These are phyloP conservation scores for Leccinum subgranulosum DNA, from an alignment of 768 basidiomycete species.

Conservation along the genomic window DNA sequence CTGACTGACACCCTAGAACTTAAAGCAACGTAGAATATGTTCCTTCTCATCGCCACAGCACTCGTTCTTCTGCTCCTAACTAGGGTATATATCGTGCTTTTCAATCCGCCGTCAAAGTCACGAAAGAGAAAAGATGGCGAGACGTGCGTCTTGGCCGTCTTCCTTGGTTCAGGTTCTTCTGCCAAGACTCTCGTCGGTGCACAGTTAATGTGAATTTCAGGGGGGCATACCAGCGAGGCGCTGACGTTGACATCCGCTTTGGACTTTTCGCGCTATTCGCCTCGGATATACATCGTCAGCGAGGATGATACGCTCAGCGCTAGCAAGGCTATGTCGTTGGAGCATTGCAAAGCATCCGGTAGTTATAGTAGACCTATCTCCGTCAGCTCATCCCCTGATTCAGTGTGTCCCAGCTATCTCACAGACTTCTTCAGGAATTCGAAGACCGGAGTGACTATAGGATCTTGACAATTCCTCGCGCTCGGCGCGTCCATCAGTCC, in stretches of 20 bases:
- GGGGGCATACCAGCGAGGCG: constrained; percentile 93
- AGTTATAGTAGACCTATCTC: background rate
- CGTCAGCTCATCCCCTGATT: constrained; percentile 14
- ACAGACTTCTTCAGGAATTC: constrained; percentile 8
- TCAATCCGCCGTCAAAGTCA: constrained; percentile 8
- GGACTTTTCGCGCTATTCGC: constrained; percentile 70
- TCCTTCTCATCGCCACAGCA: constrained; percentile 3
- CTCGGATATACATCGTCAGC: constrained; percentile 77
- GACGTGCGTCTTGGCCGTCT: constrained; percentile 66
- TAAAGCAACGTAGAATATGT: constrained; percentile 9
- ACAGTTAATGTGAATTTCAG: constrained; percentile 39
- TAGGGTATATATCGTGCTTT: constrained; percentile 19
- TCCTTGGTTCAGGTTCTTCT: constrained; percentile 85
- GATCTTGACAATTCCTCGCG: constrained; percentile 76
- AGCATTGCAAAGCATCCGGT: constrained; percentile 34
- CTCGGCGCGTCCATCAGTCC: constrained; percentile 82
- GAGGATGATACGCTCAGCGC: constrained; percentile 79
- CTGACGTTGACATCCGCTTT: constrained; percentile 68
- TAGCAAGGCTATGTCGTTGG: constrained; percentile 65
- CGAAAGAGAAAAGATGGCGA: constrained; percentile 13
- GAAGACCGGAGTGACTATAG: constrained; percentile 33
- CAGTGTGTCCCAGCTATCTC: background rate
- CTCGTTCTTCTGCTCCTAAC: constrained; percentile 15
- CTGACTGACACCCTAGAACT: background rate
- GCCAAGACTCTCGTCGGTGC: background rate